Evolutionary conservation across 73 alveolate genomes (phyloP).

Genomic region (Paramecium caudatum): DNA sequence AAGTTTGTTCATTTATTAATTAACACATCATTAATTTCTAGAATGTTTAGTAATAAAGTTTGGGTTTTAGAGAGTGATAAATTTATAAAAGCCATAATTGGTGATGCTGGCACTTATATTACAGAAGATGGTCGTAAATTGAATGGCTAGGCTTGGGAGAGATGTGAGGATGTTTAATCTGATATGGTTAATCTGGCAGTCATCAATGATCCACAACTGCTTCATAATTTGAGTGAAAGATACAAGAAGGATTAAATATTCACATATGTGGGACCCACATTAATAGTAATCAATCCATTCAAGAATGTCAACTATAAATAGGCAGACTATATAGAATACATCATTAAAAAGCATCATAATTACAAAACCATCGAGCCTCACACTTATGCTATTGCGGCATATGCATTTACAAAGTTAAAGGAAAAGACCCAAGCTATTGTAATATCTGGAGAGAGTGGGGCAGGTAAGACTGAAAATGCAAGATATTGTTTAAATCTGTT

Average conservation of each 20-base stretch:
- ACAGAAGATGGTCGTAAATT: constrained; percentile 21
- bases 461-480: constrained; percentile 99
- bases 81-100: constrained; percentile 42
- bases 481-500: constrained; percentile 95
- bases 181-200: constrained; percentile 69
- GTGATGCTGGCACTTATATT: neutral
- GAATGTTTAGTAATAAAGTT: constrained; percentile 53
- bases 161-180: constrained; percentile 30
- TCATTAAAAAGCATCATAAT: constrained; percentile 61
- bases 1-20: constrained; percentile 48
- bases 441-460: constrained; percentile 99
- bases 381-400: constrained; percentile 92
- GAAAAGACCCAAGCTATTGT: constrained; percentile 94
- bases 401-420: constrained; percentile 88
- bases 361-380: constrained; percentile 88
- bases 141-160: constrained; percentile 20
- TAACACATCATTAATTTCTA: constrained; percentile 62
- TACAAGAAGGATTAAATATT: constrained; percentile 90
- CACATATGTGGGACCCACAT: constrained; percentile 98
- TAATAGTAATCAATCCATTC: constrained; percentile 96
- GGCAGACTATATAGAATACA: constrained; percentile 65
- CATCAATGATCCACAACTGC: constrained; percentile 88
- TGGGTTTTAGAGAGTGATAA: constrained; percentile 55
- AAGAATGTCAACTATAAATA: constrained; percentile 82
- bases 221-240: constrained; percentile 87